Evolutionary conservation across 2,329 filamentous ascomycete genomes (phyloP), one percentile per base, ranked within the genome.

Genomic region (Rachicladosporium sp.): DNA sequence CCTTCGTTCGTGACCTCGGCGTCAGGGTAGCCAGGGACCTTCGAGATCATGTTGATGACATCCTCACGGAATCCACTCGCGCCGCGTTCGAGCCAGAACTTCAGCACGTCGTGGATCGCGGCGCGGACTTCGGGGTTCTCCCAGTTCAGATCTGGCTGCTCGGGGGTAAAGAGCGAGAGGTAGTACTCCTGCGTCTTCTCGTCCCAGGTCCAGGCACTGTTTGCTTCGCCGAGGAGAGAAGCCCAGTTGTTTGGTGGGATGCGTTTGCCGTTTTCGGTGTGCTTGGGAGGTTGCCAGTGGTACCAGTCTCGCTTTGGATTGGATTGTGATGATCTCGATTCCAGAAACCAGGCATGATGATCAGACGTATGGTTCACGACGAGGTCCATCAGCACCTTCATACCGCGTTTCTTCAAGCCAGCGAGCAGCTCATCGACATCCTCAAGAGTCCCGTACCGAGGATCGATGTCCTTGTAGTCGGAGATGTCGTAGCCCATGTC

Each of bases 261-360:
- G 1, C 70, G 64, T 6, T 68, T 66, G 2, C 76, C 76, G 2
- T 72, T 43, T 1, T 55, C 51, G 32, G 76, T 68, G 46, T 72
- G 71, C 6, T 67, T 66, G 1, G 75, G 61, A 1, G 71, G 69
- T 43, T 70, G 68, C 79, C 79, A 83, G 49, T 80, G 76, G 50
- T 79, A 80, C 69, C 71, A 80, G 50, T 78, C 69, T 13, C 74
- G 59, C 46, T 78, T 74, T 0, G 66, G 57, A 47, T 66, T 71
- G 10, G 62, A 54, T 42, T 65, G 70, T 2, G 66, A 69, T 0
- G 65, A 67, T 3, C 69, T 63, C 2, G 71, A 70, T 35, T 74
- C 66, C 36, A 68, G 62, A 55, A 78, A 78, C 74, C 74, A 78
- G 6, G 61, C 55, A 38, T 78, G 73, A 49, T 76, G 62, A 27